Conservation (phyloP, 176 grass and related monocot species). For the Carex myosuroides region DNA sequence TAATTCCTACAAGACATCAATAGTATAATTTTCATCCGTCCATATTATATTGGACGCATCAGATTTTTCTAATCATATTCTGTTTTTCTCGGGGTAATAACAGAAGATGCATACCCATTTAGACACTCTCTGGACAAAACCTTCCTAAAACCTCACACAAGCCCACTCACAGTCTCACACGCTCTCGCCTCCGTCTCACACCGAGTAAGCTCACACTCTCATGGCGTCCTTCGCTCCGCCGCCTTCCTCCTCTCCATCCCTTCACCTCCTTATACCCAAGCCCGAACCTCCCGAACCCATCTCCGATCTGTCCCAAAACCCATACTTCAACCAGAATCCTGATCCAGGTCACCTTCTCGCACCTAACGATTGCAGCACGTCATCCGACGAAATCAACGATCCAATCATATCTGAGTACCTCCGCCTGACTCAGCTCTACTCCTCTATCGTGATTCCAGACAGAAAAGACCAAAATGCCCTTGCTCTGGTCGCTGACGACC, state of each 20-base stretch:
- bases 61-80: neutral
- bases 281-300: slow-evolving; percentile 22
- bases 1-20: no score
- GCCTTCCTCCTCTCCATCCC: neutral
- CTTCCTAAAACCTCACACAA: slow-evolving; percentile 3
- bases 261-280: slow-evolving; percentile 31
- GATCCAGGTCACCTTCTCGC: slow-evolving; percentile 3
- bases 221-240: slow-evolving; percentile 21
- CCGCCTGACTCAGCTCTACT: slow-evolving; percentile 16
- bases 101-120: neutral
- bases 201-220: neutral
- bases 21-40: neutral
- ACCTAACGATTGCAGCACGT: slow-evolving; percentile 11
- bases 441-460: neutral
- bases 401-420: slow-evolving; percentile 12
- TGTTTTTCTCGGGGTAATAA: neutral
- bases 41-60: neutral
- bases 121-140: neutral
- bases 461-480: neutral
- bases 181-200: neutral
- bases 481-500: neutral
- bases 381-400: slow-evolving; percentile 21
- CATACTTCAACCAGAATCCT: slow-evolving; percentile 4
- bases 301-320: neutral
- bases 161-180: neutral